Conservation (phyloP, 129 eudicot genomes). For the Ambrosia artemisiifolia region DNA sequence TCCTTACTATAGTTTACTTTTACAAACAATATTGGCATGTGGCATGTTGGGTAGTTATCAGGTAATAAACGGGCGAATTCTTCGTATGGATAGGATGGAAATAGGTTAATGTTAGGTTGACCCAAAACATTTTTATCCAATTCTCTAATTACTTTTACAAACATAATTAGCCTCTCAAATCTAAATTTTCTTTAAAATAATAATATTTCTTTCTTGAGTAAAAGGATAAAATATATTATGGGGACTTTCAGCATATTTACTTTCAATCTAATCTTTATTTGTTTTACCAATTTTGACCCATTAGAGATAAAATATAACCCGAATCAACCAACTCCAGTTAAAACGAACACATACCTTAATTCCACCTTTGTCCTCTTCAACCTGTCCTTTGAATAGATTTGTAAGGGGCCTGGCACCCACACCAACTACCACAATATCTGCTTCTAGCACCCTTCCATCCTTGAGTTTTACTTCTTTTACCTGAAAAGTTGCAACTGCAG, state of each 20-base stretch:
- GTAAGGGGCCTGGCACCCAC: conserved; percentile 94
- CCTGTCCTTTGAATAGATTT: conserved; percentile 84
- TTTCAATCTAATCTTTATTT: not conserved
- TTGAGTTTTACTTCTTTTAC: conserved; percentile 82
- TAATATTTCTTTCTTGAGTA: not conserved
- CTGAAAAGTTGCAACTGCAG: conserved; percentile 29
- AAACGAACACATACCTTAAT: conserved; percentile 63
- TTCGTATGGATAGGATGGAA: not conserved
- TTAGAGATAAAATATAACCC: not conserved
- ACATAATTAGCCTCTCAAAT: not conserved
- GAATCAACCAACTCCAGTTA: not conserved
- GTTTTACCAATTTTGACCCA: not conserved
- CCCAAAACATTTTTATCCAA: not conserved
- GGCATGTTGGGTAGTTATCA: not conserved
- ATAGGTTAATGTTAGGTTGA: not conserved
- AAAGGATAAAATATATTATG: not conserved
- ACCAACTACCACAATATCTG: conserved; percentile 96
- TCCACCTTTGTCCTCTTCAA: conserved; percentile 98
- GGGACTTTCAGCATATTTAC: not conserved
- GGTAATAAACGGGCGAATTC: not conserved
- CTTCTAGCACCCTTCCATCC: conserved; percentile 95
- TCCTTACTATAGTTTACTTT: not conserved
- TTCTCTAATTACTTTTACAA: not conserved
- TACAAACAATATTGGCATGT: not conserved
- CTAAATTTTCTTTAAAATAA: not conserved